Evolutionary conservation across 2,329 filamentous ascomycete species (phyloP).

Genomic region (Curvularia hawaiiensis): DNA sequence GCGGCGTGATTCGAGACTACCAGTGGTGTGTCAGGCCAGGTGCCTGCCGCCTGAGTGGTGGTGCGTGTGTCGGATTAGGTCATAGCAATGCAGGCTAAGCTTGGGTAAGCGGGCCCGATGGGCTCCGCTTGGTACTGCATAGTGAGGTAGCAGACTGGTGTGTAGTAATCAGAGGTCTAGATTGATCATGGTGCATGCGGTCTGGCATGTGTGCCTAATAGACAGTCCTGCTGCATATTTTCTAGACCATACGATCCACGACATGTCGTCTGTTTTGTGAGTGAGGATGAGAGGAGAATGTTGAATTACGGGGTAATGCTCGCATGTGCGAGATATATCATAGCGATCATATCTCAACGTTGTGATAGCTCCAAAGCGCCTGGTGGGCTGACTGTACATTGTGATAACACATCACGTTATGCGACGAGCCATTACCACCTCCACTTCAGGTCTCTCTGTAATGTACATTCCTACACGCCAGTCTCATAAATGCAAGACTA

Average conservation of each 20-base stretch:
- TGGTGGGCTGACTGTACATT: background rate
- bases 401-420: background rate
- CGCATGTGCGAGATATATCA: background rate
- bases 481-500: background rate
- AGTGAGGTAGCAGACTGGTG: background rate
- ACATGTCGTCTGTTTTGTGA: background rate
- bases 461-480: slow-evolving; percentile 1
- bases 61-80: slow-evolving; percentile 20
- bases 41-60: background rate
- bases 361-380: background rate
- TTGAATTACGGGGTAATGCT: slow-evolving; percentile 5
- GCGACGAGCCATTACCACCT: background rate
- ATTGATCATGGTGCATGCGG: background rate
- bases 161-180: background rate
- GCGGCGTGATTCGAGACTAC: background rate
- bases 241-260: background rate
- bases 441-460: background rate
- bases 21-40: background rate
- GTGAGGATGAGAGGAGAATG: slow-evolving; percentile 7
- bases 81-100: slow-evolving; percentile 9
- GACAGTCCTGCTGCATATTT: background rate
- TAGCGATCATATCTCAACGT: background rate
- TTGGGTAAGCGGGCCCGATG: slow-evolving; percentile 2
- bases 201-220: background rate
- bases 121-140: background rate